Percentiles rank a stretch among this genome's conserved stretches.
phyloP scores from a whole-genome alignment of 2,329 filamentous ascomycete genomes.

The Aspergillus sp. region DNA sequence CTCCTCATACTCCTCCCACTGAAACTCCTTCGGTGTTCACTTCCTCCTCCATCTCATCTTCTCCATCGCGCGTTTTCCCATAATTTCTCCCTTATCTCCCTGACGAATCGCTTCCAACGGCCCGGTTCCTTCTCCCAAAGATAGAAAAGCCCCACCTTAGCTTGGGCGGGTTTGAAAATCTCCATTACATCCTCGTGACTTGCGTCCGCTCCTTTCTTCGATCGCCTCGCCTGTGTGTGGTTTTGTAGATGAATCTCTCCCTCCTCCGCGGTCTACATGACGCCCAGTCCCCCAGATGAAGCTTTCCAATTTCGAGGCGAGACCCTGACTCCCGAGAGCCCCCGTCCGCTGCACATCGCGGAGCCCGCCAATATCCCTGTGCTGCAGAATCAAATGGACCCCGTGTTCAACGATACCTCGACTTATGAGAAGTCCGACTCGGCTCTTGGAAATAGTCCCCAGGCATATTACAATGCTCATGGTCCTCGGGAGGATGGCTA shows the following conservation, averaged over 20 bases:
- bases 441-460: conserved; percentile 18
- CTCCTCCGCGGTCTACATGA: conserved; percentile 50
- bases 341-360: conserved; percentile 66
- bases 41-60: background rate
- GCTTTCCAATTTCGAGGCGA: conserved; percentile 61
- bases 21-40: background rate
- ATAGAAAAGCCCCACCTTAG: conserved; percentile 37
- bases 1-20: conserved; percentile 8
- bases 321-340: conserved; percentile 67
- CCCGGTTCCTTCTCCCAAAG: conserved; percentile 24
- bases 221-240: background rate
- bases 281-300: conserved; percentile 48
- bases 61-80: conserved; percentile 4
- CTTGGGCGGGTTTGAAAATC: conserved; percentile 33
- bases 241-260: conserved; percentile 41
- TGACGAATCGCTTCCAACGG: conserved; percentile 15
- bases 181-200: conserved; percentile 14
- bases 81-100: conserved; percentile 14
- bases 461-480: conserved; percentile 8
- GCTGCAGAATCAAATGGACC: conserved; percentile 69
- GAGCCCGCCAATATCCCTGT: conserved; percentile 68
- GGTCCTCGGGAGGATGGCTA: conserved; percentile 10
- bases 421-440: conserved; percentile 50
- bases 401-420: conserved; percentile 65
- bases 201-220: conserved; percentile 4